Conservation (phyloP, 352 stramenopile species). For the Globisporangium heterothallicum region DNA sequence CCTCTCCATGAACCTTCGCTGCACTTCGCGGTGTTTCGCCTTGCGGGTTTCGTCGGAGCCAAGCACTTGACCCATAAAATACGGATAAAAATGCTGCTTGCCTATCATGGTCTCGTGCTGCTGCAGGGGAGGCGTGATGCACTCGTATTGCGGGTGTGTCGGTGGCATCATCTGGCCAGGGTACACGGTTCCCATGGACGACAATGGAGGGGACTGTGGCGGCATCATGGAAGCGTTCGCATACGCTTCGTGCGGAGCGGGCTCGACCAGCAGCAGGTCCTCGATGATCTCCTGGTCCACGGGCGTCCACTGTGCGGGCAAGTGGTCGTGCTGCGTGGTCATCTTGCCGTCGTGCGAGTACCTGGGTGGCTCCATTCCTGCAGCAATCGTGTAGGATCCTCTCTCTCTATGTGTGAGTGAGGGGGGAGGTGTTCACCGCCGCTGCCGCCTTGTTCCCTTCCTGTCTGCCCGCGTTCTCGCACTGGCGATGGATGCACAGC, state of each 20-base stretch:
- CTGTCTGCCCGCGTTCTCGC: no score
- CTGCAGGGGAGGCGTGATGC: not conserved
- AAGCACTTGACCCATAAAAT: not conserved
- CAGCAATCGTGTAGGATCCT: no score
- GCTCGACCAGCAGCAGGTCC: slow-evolving; percentile 29
- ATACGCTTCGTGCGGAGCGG: not conserved
- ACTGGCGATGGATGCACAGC: no score
- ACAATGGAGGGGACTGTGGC: no score
- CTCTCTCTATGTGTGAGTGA: no score
- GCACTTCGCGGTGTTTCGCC: slow-evolving; percentile 37
- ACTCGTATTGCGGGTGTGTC: not conserved
- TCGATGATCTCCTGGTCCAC: slow-evolving; percentile 55
- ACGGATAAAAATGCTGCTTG: no score
- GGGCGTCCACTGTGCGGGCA: slow-evolving; percentile 28
- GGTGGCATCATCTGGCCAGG: not conserved
- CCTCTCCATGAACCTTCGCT: slow-evolving; percentile 37
- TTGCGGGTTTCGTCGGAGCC: slow-evolving; percentile 21
- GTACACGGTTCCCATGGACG: not conserved
- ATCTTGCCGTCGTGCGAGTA: slow-evolving; percentile 3
- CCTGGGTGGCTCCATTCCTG: slow-evolving; percentile 2
- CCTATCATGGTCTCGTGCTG: not conserved
- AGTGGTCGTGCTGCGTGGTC: slow-evolving; percentile 4
- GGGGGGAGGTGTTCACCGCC: no score
- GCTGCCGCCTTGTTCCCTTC: no score
- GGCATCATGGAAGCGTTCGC: not conserved